Evolutionary conservation across 495 filamentous ascomycete genomes (phyloP).

Genomic region (Trichoderma orchidacearum): DNA sequence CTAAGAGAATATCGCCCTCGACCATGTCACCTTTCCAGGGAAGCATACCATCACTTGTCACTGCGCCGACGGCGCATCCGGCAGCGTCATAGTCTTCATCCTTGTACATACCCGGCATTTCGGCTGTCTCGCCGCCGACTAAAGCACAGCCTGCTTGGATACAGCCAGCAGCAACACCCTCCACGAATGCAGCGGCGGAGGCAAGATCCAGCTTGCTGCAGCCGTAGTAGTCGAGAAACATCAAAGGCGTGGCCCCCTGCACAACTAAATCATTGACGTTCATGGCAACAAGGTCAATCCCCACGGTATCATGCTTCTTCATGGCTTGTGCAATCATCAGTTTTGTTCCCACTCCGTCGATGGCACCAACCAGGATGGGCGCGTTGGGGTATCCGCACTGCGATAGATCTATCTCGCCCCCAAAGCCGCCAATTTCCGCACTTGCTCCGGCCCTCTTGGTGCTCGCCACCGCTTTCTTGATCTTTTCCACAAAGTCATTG

Average conservation of each 20-base stretch:
- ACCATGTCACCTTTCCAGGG: slow-evolving; percentile 65
- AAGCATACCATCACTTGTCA: slow-evolving; percentile 52
- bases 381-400: slow-evolving; percentile 60
- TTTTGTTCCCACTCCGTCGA: slow-evolving; percentile 95
- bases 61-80: slow-evolving; percentile 74
- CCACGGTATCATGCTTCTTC: slow-evolving; percentile 81
- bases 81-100: slow-evolving; percentile 80
- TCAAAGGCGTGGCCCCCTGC: slow-evolving; percentile 83
- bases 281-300: slow-evolving; percentile 95
- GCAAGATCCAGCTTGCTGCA: slow-evolving; percentile 70
- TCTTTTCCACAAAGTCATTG: slow-evolving; percentile 77
- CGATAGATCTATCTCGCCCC: slow-evolving; percentile 72
- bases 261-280: slow-evolving; percentile 96
- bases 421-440: slow-evolving; percentile 89
- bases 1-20: slow-evolving; percentile 70
- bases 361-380: slow-evolving; percentile 75
- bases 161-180: slow-evolving; percentile 79
- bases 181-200: slow-evolving; percentile 67
- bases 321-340: slow-evolving; percentile 85
- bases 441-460: slow-evolving; percentile 76
- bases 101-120: slow-evolving; percentile 89
- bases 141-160: slow-evolving; percentile 71
- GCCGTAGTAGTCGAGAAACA: slow-evolving; percentile 94
- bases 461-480: slow-evolving; percentile 68
- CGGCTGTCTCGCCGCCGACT: slow-evolving; percentile 89